phyloP scores from a whole-genome alignment of 1,284 basidiomycete species.

The Golubevia sp. region DNA sequence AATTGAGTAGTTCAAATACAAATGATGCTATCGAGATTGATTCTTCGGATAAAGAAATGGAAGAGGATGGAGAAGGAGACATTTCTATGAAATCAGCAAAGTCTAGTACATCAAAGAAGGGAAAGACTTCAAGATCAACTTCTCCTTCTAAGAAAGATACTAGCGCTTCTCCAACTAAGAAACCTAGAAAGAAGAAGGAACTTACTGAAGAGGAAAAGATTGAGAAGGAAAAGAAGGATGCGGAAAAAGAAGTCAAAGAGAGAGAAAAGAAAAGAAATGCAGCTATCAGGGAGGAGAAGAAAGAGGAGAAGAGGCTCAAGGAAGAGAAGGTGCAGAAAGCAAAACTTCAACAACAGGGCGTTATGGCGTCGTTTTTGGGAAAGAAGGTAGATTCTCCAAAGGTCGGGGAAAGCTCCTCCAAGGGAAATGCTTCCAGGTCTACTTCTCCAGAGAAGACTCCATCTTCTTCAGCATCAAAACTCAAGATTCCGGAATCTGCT shows the following conservation, averaged over 20 bases:
- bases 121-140: neutral
- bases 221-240: constrained; percentile 14
- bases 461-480: neutral
- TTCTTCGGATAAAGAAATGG: neutral
- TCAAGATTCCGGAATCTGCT: neutral
- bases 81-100: neutral
- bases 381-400: neutral
- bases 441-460: neutral
- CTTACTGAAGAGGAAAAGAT: neutral
- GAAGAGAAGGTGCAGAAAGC: constrained; percentile 5
- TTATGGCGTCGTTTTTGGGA: neutral
- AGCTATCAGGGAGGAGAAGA: constrained; percentile 48
- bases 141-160: neutral
- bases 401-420: constrained; percentile 1
- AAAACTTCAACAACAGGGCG: neutral
- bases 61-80: neutral
- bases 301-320: constrained; percentile 67
- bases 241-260: neutral
- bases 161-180: neutral
- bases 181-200: neutral
- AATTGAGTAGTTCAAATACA: too few species aligned
- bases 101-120: neutral
- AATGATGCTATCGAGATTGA: neutral
- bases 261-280: constrained; percentile 2
- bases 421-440: neutral